A percentile compares a stretch with the other conserved stretches of the same genome.
Evolutionary conservation across 495 filamentous ascomycete genomes (phyloP).

Genomic region (Choiromyces venosus): DNA sequence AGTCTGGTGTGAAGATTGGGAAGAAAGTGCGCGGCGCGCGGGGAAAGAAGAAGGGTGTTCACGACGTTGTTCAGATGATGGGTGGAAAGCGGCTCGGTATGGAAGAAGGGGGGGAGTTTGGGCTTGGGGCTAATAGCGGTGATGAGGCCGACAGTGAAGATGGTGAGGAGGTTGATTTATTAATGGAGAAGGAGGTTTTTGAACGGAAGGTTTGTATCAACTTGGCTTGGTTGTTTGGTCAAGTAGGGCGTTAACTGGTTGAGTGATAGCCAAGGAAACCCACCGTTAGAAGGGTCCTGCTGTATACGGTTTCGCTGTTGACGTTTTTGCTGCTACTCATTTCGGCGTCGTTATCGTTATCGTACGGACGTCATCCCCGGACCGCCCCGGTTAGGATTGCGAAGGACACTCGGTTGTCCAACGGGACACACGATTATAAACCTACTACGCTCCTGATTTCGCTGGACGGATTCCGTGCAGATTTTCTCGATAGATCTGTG

Average conservation of each 20-base stretch:
- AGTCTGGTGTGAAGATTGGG: conserved; percentile 50
- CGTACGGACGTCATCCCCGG: conserved; percentile 38
- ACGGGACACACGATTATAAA: conserved; percentile 78
- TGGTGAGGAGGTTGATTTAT: conserved; percentile 44
- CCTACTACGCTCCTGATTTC: conserved; percentile 93
- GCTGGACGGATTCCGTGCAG: conserved; percentile 93
- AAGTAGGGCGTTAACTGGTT: neutral
- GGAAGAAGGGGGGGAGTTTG: conserved; percentile 56
- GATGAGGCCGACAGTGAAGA: conserved; percentile 29
- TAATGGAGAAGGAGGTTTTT: conserved; percentile 45
- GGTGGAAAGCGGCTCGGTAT: conserved; percentile 76
- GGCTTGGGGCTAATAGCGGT: conserved; percentile 40
- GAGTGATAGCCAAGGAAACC: conserved; percentile 34
- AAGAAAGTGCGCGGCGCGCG: conserved; percentile 46
- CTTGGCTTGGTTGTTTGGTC: neutral
- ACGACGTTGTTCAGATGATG: conserved; percentile 71
- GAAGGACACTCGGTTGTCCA: conserved; percentile 48
- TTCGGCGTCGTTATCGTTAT: conserved; percentile 49
- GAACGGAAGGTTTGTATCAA: conserved; percentile 46
- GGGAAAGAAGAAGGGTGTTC: conserved; percentile 46
- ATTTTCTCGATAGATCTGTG: conserved; percentile 76
- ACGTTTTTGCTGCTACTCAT: conserved; percentile 52
- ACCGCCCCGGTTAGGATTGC: conserved; percentile 34
- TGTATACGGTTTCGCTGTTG: conserved; percentile 21
- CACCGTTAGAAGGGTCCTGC: conserved; percentile 16